Conservation (phyloP, 2,329 filamentous ascomycete species). For the Fusarium burgessii region DNA sequence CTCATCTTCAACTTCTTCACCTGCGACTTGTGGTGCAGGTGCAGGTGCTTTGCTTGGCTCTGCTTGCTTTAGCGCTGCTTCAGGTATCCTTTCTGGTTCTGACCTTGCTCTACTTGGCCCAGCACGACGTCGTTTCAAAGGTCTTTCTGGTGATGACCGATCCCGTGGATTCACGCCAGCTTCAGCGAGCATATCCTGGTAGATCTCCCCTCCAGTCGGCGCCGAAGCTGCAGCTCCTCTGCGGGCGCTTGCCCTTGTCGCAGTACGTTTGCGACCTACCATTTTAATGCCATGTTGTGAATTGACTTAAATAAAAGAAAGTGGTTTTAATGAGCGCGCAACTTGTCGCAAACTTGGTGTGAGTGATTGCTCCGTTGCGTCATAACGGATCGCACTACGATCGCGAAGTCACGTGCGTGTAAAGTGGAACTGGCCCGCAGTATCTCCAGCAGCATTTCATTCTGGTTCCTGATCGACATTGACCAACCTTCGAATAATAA, state of each 20-base stretch:
- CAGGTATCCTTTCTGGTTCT: neutral
- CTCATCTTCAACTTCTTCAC: constrained; percentile 13
- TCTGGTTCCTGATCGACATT: neutral
- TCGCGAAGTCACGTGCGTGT: constrained; percentile 37
- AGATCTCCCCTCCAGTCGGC: constrained; percentile 55
- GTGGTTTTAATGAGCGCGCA: constrained; percentile 7
- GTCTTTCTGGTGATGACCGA: constrained; percentile 52
- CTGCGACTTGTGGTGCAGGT: neutral
- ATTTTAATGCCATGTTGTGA: constrained; percentile 40
- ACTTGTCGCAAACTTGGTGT: constrained; percentile 27
- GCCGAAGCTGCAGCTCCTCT: constrained; percentile 21
- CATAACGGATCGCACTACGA: constrained; percentile 31
- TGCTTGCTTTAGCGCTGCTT: neutral
- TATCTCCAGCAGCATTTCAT: neutral
- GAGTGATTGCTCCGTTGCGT: constrained; percentile 43
- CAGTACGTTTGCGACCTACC: constrained; percentile 49
- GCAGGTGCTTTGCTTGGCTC: neutral
- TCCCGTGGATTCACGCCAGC: constrained; percentile 54
- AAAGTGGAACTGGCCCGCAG: neutral
- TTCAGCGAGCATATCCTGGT: constrained; percentile 63
- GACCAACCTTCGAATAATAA: neutral
- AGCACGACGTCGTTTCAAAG: constrained; percentile 55
- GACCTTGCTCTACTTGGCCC: constrained; percentile 21
- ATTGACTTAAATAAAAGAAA: neutral
- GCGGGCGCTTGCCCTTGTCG: constrained; percentile 41